Percentiles rank a stretch among this genome's conserved stretches.
phyloP scores from a whole-genome alignment of 73 alveolate species.

The Paramecium octaurelia region DNA sequence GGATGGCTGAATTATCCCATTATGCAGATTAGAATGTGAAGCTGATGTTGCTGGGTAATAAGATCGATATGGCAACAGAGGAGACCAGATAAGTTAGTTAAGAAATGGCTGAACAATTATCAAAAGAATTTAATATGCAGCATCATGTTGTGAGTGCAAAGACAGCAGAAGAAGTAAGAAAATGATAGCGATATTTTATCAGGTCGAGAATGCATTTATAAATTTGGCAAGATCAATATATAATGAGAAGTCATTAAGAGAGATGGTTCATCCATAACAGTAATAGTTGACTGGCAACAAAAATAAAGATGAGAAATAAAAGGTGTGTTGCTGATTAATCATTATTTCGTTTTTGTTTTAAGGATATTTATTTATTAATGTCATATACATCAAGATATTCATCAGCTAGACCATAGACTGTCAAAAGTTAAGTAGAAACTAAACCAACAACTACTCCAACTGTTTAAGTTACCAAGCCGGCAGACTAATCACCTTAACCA shows the following conservation, averaged over 20 bases:
- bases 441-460: neutral
- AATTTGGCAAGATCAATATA: neutral
- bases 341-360: slow-evolving; percentile 7
- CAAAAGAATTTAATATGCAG: neutral
- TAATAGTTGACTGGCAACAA: neutral
- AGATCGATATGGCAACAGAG: slow-evolving; percentile 33
- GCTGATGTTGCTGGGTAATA: slow-evolving; percentile 58
- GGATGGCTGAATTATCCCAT: slow-evolving; percentile 59
- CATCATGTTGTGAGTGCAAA: neutral
- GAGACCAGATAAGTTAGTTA: slow-evolving; percentile 24
- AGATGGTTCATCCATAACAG: neutral
- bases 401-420: slow-evolving; percentile 37
- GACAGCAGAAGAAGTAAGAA: neutral
- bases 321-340: neutral
- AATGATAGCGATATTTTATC: neutral
- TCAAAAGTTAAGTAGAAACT: neutral
- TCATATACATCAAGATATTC: slow-evolving; percentile 36
- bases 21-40: slow-evolving; percentile 38
- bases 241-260: neutral
- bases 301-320: neutral
- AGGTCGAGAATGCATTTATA: neutral
- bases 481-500: neutral
- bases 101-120: slow-evolving; percentile 30
- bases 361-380: neutral
- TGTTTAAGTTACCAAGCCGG: neutral